These are phyloP conservation scores for Pleurotus djamor DNA, from an alignment of 768 basidiomycete genomes.

Conservation along the genomic window DNA sequence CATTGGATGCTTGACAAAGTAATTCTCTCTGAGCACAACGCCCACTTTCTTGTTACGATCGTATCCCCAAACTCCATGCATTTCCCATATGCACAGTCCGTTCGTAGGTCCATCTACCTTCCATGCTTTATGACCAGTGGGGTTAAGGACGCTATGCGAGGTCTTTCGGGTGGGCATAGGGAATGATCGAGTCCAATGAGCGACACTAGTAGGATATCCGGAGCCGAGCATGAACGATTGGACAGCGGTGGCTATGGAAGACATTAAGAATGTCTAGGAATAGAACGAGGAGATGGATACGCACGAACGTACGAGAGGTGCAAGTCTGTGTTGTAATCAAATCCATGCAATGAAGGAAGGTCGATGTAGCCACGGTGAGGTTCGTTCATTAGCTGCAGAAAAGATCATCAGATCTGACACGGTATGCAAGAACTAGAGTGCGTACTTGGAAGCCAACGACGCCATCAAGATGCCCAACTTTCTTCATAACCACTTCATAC, in stretches of 20 bases:
- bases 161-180: constrained; percentile 81
- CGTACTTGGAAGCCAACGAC: constrained; percentile 89
- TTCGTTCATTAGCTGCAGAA: constrained; percentile 82
- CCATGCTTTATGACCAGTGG: constrained; percentile 64
- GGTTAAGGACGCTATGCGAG: constrained; percentile 57
- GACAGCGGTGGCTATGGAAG: constrained; percentile 65
- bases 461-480: constrained; percentile 71
- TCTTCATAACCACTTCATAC: constrained; percentile 64
- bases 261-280: background rate
- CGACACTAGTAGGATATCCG: constrained; percentile 79
- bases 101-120: constrained; percentile 66
- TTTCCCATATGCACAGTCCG: constrained; percentile 81
- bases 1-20: constrained; percentile 72
- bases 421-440: background rate
- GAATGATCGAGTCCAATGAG: constrained; percentile 82
- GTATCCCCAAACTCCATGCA: constrained; percentile 95
- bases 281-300: constrained; percentile 25
- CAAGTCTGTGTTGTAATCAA: constrained; percentile 94
- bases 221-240: constrained; percentile 93
- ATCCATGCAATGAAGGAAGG: constrained; percentile 75
- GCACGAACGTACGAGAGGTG: constrained; percentile 78
- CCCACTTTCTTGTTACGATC: constrained; percentile 61
- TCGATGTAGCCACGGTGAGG: constrained; percentile 93
- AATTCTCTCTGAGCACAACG: constrained; percentile 79
- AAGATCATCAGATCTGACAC: background rate